Base-by-base conservation (phyloP, 1,284 basidiomycete genomes). In the Papiliotrema flavescens region DNA sequence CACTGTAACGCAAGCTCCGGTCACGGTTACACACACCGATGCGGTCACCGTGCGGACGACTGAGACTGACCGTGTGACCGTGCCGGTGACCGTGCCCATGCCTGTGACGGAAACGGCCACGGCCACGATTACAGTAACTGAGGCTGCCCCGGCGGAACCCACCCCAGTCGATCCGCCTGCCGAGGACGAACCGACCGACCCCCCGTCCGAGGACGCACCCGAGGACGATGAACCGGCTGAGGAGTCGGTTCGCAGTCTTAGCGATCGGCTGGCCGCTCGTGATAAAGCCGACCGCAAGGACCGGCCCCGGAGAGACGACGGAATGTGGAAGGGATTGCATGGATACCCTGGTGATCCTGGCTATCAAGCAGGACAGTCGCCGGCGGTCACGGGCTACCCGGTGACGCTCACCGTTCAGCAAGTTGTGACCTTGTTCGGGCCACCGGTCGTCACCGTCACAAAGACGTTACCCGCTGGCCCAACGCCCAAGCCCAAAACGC, bases 331-430 rank as follows among this genome's bases (percentile, higher is more conserved):
- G 28, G 47, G 47, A n/a, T 6, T 48, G 13, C 9, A 48, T 23
- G 47, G 47, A 24, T 48, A 48, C 35, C 47, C 47, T 4, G 47
- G 47, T 4, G 47, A 48, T 39, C 34, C 35, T 17, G 47, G 47
- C 9, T 48, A 37, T n/a, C 35, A 20, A n/a, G 39, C 23, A 15
- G 48, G 45, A 23, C 19, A 19, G 24, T 5, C 42, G 22, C 28
- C 28, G 6, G 42, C 22, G n/a, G 42, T 20, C 3, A 15, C n/a
- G 22, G 42, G 42, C n/a, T 43, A 43, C 23, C 42, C 42, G 13
- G 19, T 20, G 19, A 43, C 42, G 19, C 24, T 43, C 9, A 43
- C 42, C 4, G 42, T 43, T 6, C 42, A 22, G 14, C 42, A 43
- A 20, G 42, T 43, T 9, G 22, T 43, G n/a, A 43, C 42, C 3